Evolutionary conservation across 768 basidiomycete genomes (phyloP), one percentile per base, ranked within the genome.

Genomic region (Boletus tylopilopsis): DNA sequence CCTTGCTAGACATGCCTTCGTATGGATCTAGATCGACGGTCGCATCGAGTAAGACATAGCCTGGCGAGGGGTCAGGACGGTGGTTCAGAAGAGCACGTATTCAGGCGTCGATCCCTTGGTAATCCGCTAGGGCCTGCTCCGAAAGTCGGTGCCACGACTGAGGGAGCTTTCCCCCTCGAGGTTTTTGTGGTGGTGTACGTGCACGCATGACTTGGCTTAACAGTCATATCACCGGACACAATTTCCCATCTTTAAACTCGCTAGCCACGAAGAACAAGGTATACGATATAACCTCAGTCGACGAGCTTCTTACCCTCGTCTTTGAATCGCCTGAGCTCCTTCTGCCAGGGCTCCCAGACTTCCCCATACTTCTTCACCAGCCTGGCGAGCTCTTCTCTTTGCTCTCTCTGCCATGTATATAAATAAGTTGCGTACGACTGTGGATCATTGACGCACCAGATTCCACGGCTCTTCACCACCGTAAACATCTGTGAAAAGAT

Each of bases 401-500:
- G 93, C 66, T 94, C 92, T 58, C 67, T 81, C 93, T 94, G 59
- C 15, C 11, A 42, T 13, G 15, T 0, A 24, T 8, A 41, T 27
- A 6, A n/a, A 38, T 53, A 4, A 59, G 46, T 13, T 25, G 30
- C 2, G 21, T 34, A n/a, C 19, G 9, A 0, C 19, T 3, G 34
- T 13, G 19, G 7, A 27, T 2, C 45, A n/a, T 18, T 12, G 40
- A 76, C 90, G 63, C 63, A 90, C 91, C 56, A 92, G 70, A 60
- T 88, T 89, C 86, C 85, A 89, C 1, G 88, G 89, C 61, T 86
- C 79, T 56, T 90, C 82, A 4, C 89, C 90, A 21, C 80, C 90
- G 64, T 94, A 95, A 9, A 95, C 83, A 55, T 95, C 92, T 8
- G 79, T 84, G 67, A 94, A 94, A 60, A 94, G 69, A 65, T 91